These are phyloP conservation scores for Fonsecaea erecta DNA, from an alignment of 2,329 filamentous ascomycete species.

Conservation along the genomic window DNA sequence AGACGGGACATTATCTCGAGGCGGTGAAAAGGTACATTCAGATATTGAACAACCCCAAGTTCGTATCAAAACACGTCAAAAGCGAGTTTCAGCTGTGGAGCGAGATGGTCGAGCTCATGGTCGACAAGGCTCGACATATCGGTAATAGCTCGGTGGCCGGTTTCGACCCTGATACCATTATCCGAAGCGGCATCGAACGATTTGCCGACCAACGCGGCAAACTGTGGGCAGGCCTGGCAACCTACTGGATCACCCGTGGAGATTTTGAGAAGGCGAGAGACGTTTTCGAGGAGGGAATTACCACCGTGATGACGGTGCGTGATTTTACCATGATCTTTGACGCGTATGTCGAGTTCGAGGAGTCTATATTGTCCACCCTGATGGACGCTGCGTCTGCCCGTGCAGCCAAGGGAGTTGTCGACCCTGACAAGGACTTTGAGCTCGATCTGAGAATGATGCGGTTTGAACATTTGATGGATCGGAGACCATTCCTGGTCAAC, in stretches of 20 bases:
- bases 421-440: slow-evolving; percentile 88
- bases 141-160: slow-evolving; percentile 79
- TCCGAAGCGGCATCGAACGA: slow-evolving; percentile 85
- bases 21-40: slow-evolving; percentile 90
- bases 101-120: slow-evolving; percentile 93
- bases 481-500: slow-evolving; percentile 92
- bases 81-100: slow-evolving; percentile 97
- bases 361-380: slow-evolving; percentile 86
- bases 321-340: slow-evolving; percentile 98
- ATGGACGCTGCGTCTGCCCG: slow-evolving; percentile 85
- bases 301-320: slow-evolving; percentile 96
- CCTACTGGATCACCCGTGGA: slow-evolving; percentile 93
- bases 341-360: slow-evolving; percentile 94
- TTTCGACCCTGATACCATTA: slow-evolving; percentile 88
- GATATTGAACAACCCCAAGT: slow-evolving; percentile 85
- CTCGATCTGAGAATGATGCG: slow-evolving; percentile 96
- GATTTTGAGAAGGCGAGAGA: slow-evolving; percentile 92
- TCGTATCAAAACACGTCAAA: slow-evolving; percentile 90
- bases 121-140: slow-evolving; percentile 85
- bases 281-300: slow-evolving; percentile 93
- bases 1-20: slow-evolving; percentile 84
- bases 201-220: slow-evolving; percentile 95
- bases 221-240: slow-evolving; percentile 90
- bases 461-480: slow-evolving; percentile 97
- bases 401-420: slow-evolving; percentile 74